Percentiles rank a stretch among this genome's conserved stretches.
Evolutionary conservation across 2,329 filamentous ascomycete species (phyloP).

Genomic region (Claviceps pazoutovae): DNA sequence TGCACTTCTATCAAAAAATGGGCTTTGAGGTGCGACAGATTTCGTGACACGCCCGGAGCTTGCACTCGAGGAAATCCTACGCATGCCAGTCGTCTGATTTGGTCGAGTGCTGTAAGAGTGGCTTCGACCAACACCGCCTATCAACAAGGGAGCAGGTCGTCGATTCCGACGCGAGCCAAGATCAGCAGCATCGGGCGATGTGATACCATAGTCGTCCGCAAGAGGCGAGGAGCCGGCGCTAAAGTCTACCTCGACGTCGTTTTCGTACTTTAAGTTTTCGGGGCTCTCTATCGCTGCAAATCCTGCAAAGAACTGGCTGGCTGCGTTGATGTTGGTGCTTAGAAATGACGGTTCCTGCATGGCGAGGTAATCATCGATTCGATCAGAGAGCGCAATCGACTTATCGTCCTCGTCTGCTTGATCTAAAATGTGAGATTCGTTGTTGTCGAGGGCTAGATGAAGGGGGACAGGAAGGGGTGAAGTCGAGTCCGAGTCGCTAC

Average conservation of each 20-base stretch:
- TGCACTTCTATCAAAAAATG: conserved; percentile 29
- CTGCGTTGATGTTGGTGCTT: conserved; percentile 3
- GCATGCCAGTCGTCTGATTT: conserved; percentile 35
- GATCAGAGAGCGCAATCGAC: conserved; percentile 6
- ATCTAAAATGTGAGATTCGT: neutral
- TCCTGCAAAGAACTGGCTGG: conserved; percentile 2
- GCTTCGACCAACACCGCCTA: conserved; percentile 27
- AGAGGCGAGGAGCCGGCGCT: conserved; percentile 5
- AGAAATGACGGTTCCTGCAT: conserved; percentile 6
- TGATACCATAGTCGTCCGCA: conserved; percentile 19
- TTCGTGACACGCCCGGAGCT: conserved; percentile 25
- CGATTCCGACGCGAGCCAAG: conserved; percentile 39
- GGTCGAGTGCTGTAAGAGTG: conserved; percentile 27
- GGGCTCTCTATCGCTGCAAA: neutral
- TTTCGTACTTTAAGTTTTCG: conserved; percentile 1
- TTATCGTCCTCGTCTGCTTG: conserved; percentile 7
- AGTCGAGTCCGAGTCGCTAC: conserved; percentile 13
- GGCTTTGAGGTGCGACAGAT: conserved; percentile 19
- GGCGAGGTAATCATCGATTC: conserved; percentile 9
- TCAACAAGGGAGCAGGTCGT: conserved; percentile 30
- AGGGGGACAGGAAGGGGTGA: conserved; percentile 3
- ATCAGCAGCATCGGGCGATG: conserved; percentile 36
- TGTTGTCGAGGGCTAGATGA: neutral
- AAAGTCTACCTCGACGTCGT: neutral
- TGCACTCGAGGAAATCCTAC: conserved; percentile 38